phyloP scores from a whole-genome alignment of 345 rosid genomes.

The Brassica incana region DNA sequence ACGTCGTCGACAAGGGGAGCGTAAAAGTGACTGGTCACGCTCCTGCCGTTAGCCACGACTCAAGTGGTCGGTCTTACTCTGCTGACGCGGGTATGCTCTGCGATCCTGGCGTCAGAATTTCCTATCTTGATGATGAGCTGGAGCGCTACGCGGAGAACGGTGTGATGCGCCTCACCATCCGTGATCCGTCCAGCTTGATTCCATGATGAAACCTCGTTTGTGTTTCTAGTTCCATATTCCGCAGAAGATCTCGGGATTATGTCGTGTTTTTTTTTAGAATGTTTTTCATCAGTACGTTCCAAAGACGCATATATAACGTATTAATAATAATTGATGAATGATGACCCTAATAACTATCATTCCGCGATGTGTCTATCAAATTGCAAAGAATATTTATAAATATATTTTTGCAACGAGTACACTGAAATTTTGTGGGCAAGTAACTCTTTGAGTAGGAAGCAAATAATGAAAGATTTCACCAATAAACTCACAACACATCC shows the following conservation, averaged over 20 bases:
- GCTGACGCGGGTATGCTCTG: slow-evolving; percentile 3
- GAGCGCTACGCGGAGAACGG: not conserved
- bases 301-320: not conserved
- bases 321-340: no score
- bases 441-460: not conserved
- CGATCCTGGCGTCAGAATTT: not conserved
- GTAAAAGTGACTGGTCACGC: slow-evolving; percentile 19
- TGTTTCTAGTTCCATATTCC: not conserved
- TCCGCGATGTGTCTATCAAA: no score
- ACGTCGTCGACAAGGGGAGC: not conserved
- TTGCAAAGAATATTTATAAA: not conserved
- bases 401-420: not conserved
- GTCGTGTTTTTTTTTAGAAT: not conserved
- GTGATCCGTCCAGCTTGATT: slow-evolving; percentile 23
- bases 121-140: not conserved
- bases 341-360: no score
- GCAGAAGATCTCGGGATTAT: not conserved
- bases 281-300: slow-evolving; percentile 4
- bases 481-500: not conserved
- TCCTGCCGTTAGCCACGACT: slow-evolving; percentile 21
- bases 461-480: not conserved
- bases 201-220: not conserved
- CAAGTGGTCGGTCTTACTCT: not conserved
- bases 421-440: not conserved
- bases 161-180: slow-evolving; percentile 17